phyloP scores from a whole-genome alignment of 1,139 yeast species.

The Yamadazyma siamensis region DNA sequence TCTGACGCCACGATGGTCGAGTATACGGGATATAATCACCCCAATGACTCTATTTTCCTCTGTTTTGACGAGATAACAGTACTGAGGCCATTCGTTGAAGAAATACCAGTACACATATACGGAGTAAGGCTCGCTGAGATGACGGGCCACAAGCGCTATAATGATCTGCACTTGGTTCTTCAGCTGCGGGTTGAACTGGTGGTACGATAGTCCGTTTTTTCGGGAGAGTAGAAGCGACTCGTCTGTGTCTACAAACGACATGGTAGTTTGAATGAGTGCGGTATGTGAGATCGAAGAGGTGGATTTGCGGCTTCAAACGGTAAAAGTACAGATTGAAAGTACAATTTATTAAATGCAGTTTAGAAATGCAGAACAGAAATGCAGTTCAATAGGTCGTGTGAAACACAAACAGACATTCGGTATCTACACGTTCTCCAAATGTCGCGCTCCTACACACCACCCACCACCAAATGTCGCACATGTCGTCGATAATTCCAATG shows the following conservation, averaged over 20 bases:
- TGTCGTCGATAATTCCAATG: too few relatives aligned
- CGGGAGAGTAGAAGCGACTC: not conserved
- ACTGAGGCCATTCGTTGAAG: conserved; percentile 45
- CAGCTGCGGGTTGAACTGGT: conserved; percentile 20
- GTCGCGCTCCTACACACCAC: too few relatives aligned
- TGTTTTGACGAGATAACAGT: conserved; percentile 36
- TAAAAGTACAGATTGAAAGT: too few relatives aligned
- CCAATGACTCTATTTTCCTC: conserved; percentile 49
- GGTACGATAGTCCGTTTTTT: conserved; percentile 11
- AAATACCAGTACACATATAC: conserved; percentile 50
- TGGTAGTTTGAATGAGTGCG: too few relatives aligned
- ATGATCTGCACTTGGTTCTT: conserved; percentile 31
- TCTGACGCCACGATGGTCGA: conserved; percentile 68
- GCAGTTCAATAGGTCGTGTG: too few relatives aligned
- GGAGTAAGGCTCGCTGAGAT: conserved; percentile 46
- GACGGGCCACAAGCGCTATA: conserved; percentile 29
- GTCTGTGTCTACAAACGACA: conserved; percentile 1
- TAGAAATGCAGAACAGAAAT: too few relatives aligned
- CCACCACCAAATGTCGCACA: too few relatives aligned
- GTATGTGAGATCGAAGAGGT: too few relatives aligned
- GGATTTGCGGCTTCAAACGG: too few relatives aligned
- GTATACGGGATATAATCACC: conserved; percentile 81
- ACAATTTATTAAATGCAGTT: too few relatives aligned
- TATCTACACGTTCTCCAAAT: too few relatives aligned
- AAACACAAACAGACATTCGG: too few relatives aligned